Conservation (phyloP, 805 yeast genomes). For the Pichia kluyveri region DNA sequence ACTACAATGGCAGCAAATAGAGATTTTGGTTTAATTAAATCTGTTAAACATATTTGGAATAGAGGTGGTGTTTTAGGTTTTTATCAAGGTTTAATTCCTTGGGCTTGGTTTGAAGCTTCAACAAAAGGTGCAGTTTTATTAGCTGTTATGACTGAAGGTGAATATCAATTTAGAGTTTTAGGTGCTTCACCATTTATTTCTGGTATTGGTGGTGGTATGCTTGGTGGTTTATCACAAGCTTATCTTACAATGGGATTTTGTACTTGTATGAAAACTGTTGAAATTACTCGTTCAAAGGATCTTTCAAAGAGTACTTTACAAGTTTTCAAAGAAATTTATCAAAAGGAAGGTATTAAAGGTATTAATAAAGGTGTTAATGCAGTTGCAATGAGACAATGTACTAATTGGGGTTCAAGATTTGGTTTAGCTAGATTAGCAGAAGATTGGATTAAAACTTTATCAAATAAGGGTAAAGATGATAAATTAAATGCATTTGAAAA, state of each 20-base stretch:
- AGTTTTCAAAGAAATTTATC: slow-evolving; percentile 78
- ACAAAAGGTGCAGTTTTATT: slow-evolving; percentile 95
- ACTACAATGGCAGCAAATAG: slow-evolving; percentile 99
- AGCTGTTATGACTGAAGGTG: slow-evolving; percentile 89
- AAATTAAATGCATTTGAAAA: slow-evolving; percentile 71
- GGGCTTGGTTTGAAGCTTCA: slow-evolving; percentile 99
- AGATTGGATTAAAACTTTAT: slow-evolving; percentile 58
- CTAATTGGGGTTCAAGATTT: slow-evolving; percentile 98
- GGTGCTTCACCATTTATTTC: slow-evolving; percentile 68
- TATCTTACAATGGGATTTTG: slow-evolving; percentile 96
- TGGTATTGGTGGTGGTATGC: slow-evolving; percentile 93
- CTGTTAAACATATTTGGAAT: slow-evolving; percentile 73
- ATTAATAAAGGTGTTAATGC: slow-evolving; percentile 98
- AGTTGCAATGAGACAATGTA: slow-evolving; percentile 97
- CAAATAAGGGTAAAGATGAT: slow-evolving; percentile 47
- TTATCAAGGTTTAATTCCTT: slow-evolving; percentile 95
- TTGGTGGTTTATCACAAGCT: slow-evolving; percentile 96
- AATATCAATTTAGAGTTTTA: slow-evolving; percentile 56
- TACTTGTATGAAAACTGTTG: slow-evolving; percentile 98
- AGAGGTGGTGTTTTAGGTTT: slow-evolving; percentile 91
- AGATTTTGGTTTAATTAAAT: slow-evolving; percentile 52
- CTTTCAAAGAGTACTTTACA: slow-evolving; percentile 63
- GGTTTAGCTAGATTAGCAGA: slow-evolving; percentile 91
- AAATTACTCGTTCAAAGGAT: slow-evolving; percentile 86
- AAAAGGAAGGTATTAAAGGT: slow-evolving; percentile 85